Percentiles rank a stretch among this genome's conserved stretches.
phyloP scores from a whole-genome alignment of 2,329 filamentous ascomycete species.

The Coniochaeta sp. region DNA sequence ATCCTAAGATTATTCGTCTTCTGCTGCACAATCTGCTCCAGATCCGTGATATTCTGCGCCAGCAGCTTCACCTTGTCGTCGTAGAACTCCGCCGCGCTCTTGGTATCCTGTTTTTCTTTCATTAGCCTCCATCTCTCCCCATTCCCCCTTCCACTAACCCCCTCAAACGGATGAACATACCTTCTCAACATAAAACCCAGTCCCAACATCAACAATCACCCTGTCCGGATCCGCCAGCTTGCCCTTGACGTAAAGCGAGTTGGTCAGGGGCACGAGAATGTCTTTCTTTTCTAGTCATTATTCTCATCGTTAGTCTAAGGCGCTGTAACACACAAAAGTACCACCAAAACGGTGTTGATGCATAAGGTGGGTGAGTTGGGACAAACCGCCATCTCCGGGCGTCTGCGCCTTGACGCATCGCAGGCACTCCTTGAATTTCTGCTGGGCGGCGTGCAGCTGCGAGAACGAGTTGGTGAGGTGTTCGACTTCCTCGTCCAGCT shows the following conservation, averaged over 20 bases:
- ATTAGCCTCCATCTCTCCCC: not conserved
- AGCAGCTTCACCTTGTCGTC: slow-evolving; percentile 48
- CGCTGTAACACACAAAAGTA: not conserved
- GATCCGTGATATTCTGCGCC: slow-evolving; percentile 44
- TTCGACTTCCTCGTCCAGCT: slow-evolving; percentile 92
- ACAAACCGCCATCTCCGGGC: slow-evolving; percentile 19
- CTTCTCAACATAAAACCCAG: slow-evolving; percentile 94
- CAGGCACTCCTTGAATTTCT: slow-evolving; percentile 87
- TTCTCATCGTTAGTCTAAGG: not conserved
- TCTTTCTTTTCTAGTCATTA: slow-evolving; percentile 34
- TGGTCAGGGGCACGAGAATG: slow-evolving; percentile 89
- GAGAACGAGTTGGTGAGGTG: slow-evolving; percentile 87
- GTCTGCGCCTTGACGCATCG: slow-evolving; percentile 55
- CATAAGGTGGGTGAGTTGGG: not conserved
- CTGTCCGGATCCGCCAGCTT: slow-evolving; percentile 65
- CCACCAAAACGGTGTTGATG: not conserved
- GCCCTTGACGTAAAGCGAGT: slow-evolving; percentile 88
- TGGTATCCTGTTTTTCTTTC: slow-evolving; percentile 32
- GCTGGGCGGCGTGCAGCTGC: slow-evolving; percentile 82
- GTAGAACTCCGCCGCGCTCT: slow-evolving; percentile 50
- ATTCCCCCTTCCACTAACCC: not conserved
- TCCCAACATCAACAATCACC: slow-evolving; percentile 88
- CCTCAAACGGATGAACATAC: slow-evolving; percentile 32
- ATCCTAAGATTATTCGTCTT: slow-evolving; percentile 82
- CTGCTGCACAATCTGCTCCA: slow-evolving; percentile 49